Conservation (phyloP, 441 rosid species). For the Brassica balearica region DNA sequence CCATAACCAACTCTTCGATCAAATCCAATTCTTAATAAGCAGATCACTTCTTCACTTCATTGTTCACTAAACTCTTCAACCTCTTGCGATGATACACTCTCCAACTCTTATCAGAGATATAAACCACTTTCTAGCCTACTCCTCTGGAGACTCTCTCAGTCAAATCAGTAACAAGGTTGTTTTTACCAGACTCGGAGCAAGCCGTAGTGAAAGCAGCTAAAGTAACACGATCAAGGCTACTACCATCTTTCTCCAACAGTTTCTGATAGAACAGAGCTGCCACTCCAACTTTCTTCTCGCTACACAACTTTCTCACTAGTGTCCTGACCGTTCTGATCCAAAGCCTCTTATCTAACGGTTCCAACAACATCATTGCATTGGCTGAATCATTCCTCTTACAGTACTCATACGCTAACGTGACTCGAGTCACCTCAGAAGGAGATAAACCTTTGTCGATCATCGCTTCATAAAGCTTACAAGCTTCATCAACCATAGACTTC, state of each 20-base stretch:
- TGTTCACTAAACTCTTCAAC: too few relatives aligned
- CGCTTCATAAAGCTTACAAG: conserved; percentile 62
- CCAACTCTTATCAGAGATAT: too few relatives aligned
- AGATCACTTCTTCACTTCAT: too few relatives aligned
- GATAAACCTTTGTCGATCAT: conserved; percentile 77
- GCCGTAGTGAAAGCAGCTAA: conserved; percentile 79
- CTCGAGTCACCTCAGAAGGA: conserved; percentile 81
- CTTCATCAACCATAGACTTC: conserved; percentile 73
- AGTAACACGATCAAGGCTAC: conserved; percentile 63
- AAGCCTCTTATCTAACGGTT: conserved; percentile 71
- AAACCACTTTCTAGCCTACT: background rate
- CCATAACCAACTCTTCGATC: too few relatives aligned
- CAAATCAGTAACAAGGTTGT: conserved; percentile 73
- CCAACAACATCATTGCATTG: conserved; percentile 77
- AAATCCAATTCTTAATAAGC: too few relatives aligned
- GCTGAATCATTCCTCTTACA: conserved; percentile 83
- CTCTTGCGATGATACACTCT: too few relatives aligned
- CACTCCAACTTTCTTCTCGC: conserved; percentile 81
- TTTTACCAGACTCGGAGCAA: conserved; percentile 77
- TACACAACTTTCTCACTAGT: conserved; percentile 81
- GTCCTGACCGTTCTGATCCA: conserved; percentile 85
- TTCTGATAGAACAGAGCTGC: conserved; percentile 82
- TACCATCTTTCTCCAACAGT: conserved; percentile 64
- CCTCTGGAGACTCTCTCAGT: conserved; percentile 53
- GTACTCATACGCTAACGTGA: conserved; percentile 80